Evolutionary conservation across 768 basidiomycete genomes (phyloP).

Genomic region (Clathrus columnatus): DNA sequence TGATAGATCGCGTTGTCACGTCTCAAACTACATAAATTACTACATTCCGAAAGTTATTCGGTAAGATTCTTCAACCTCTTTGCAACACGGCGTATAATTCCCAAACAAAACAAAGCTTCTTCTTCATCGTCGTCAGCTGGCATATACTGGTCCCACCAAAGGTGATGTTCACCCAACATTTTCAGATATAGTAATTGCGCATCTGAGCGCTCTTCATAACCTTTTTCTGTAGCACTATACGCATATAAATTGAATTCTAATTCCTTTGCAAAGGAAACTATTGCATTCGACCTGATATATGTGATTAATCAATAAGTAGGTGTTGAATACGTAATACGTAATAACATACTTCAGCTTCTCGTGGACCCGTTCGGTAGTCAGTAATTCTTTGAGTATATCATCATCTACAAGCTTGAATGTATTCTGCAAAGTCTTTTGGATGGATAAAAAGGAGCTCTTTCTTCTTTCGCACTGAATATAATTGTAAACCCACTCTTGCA

Average conservation of each 20-base stretch:
- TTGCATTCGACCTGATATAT: conserved; percentile 30
- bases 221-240: conserved; percentile 41
- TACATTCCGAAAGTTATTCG: too few species aligned
- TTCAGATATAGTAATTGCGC: conserved; percentile 29
- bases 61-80: not conserved
- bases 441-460: conserved; percentile 26
- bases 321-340: conserved; percentile 21
- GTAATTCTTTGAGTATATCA: conserved; percentile 19
- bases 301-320: not conserved
- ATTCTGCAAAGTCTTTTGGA: conserved; percentile 33
- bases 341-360: conserved; percentile 11
- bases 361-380: conserved; percentile 16
- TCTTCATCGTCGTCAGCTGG: not conserved
- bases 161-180: conserved; percentile 15
- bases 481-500: conserved; percentile 13
- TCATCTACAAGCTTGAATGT: conserved; percentile 23
- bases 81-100: not conserved
- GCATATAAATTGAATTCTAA: conserved; percentile 41
- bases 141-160: not conserved
- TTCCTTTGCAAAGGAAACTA: conserved; percentile 34
- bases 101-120: not conserved
- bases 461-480: conserved; percentile 27
- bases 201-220: conserved; percentile 35
- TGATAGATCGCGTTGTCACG: too few species aligned
- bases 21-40: too few species aligned